A percentile compares a stretch with the other conserved stretches of the same genome.
These are phyloP conservation scores for Symbiodinium pilosum DNA, from an alignment of 73 alveolate species.

Conservation along the genomic window DNA sequence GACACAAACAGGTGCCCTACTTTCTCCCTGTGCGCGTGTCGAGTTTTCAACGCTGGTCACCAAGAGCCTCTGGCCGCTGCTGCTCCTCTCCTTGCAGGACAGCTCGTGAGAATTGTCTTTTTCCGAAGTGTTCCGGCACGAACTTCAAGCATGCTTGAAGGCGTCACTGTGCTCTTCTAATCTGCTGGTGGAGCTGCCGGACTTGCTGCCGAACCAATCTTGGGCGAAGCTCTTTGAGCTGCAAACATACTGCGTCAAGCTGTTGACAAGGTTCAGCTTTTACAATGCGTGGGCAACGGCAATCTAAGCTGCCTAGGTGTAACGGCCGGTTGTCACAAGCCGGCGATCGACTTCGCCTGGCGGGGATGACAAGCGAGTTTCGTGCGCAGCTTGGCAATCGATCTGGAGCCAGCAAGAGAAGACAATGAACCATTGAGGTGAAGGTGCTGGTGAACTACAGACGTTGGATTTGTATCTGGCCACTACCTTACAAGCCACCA, in stretches of 20 bases:
- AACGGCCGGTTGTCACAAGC: conserved; percentile 13
- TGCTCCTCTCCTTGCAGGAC: conserved; percentile 65
- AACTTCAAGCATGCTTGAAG: too few species aligned
- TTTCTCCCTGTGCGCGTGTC: conserved; percentile 32
- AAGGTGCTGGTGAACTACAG: conserved; percentile 5
- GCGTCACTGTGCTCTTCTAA: conserved; percentile 6
- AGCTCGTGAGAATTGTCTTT: too few species aligned
- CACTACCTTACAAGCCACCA: background rate
- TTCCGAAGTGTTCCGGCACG: too few species aligned
- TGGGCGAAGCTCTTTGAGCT: background rate
- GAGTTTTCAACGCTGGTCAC: conserved; percentile 7
- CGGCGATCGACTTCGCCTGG: conserved; percentile 67
- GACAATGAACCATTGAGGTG: background rate
- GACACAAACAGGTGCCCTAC: conserved; percentile 35
- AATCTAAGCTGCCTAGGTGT: conserved; percentile 16
- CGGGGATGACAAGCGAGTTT: background rate
- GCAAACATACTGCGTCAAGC: too few species aligned
- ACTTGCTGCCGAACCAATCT: background rate
- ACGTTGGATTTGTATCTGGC: conserved; percentile 9
- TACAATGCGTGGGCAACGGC: too few species aligned
- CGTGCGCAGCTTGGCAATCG: background rate
- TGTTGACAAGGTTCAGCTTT: too few species aligned
- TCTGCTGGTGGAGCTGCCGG: conserved; percentile 45
- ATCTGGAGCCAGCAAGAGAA: too few species aligned
- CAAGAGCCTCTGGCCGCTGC: conserved; percentile 22